Evolutionary conservation across 73 alveolate genomes (phyloP).

Genomic region (Uronychia binucleata): DNA sequence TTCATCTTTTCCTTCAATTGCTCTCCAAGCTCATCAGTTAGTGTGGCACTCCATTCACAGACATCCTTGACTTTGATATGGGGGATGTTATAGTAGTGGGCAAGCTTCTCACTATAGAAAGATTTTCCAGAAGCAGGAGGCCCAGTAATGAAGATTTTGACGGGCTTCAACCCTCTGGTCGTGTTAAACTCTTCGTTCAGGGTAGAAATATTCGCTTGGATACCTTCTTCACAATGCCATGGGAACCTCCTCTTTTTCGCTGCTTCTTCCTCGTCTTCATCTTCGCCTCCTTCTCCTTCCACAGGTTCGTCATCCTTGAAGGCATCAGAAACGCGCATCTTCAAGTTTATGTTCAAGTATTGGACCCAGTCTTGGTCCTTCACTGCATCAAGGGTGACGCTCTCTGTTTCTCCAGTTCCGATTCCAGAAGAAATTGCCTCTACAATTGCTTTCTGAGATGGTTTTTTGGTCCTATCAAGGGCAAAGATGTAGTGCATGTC

Average conservation of each 20-base stretch:
- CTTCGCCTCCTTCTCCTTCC: slow-evolving; percentile 81
- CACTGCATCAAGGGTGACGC: slow-evolving; percentile 25
- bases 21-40: slow-evolving; percentile 21
- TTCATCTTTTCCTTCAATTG: slow-evolving; percentile 33
- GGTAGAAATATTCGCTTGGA: slow-evolving; percentile 62
- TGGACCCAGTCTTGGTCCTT: slow-evolving; percentile 29
- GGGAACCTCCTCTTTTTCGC: slow-evolving; percentile 71
- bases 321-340: slow-evolving; percentile 70
- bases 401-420: slow-evolving; percentile 86
- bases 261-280: slow-evolving; percentile 71
- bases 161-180: slow-evolving; percentile 77
- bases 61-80: slow-evolving; percentile 75
- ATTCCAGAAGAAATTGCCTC: slow-evolving; percentile 92
- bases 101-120: slow-evolving; percentile 58
- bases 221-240: slow-evolving; percentile 92
- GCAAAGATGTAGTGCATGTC: slow-evolving; percentile 94
- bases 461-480: slow-evolving; percentile 91
- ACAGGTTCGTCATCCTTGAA: slow-evolving; percentile 79
- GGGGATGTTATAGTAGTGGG: slow-evolving; percentile 87
- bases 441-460: slow-evolving; percentile 89
- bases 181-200: slow-evolving; percentile 85
- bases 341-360: slow-evolving; percentile 60
- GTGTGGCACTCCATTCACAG: slow-evolving; percentile 38
- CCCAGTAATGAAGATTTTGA: slow-evolving; percentile 87
- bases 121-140: slow-evolving; percentile 96